Evolutionary conservation across 768 basidiomycete genomes (phyloP).

Genomic region (Agaricus bisporus): DNA sequence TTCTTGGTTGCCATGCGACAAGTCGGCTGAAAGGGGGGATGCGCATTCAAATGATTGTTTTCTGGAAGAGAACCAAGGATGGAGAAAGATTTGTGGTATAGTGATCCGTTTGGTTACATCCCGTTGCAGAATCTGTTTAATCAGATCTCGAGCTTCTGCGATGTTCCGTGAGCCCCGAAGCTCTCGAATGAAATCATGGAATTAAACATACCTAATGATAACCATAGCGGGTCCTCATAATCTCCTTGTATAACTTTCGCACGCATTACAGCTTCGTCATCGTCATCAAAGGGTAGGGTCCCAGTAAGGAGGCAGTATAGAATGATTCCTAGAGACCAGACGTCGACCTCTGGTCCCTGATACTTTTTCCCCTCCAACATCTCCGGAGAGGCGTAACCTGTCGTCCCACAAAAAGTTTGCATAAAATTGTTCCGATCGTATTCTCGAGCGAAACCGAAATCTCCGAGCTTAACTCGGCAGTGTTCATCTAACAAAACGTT

Average conservation of each 20-base stretch:
- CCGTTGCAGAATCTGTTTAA: constrained; percentile 68
- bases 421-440: constrained; percentile 72
- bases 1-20: constrained; percentile 15
- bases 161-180: constrained; percentile 9
- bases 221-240: constrained; percentile 91
- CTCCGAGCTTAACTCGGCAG: constrained; percentile 88
- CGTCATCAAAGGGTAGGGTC: constrained; percentile 86
- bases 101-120: constrained; percentile 72
- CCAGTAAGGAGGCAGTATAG: constrained; percentile 87
- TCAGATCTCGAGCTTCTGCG: constrained; percentile 80
- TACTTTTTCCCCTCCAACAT: constrained; percentile 88
- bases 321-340: constrained; percentile 94
- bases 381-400: constrained; percentile 90
- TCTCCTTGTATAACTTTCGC: constrained; percentile 77
- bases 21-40: constrained; percentile 20
- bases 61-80: constrained; percentile 73
- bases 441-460: constrained; percentile 93
- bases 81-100: constrained; percentile 80
- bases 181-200: not conserved
- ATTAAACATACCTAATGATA: constrained; percentile 62
- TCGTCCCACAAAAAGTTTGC: constrained; percentile 95
- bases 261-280: constrained; percentile 80
- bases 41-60: constrained; percentile 28
- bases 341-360: constrained; percentile 92
- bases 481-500: constrained; percentile 90